Evolutionary conservation across 495 filamentous ascomycete species (phyloP), one percentile per base, ranked within the genome.

Genomic region (Evansstolkia leycettana): DNA sequence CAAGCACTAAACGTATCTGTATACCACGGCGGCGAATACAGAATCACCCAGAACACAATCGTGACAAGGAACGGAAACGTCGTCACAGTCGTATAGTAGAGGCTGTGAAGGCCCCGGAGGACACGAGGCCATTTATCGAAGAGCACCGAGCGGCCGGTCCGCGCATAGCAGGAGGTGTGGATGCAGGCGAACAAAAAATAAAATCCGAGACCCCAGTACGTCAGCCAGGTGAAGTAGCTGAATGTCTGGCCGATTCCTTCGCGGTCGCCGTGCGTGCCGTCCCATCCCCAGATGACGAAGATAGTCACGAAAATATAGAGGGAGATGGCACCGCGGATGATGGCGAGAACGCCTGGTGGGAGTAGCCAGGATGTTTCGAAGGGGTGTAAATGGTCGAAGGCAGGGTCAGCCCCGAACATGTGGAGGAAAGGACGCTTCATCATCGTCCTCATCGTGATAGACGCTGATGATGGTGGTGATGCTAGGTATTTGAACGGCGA

Each of bases 141-240:
- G 3, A 80, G 63, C 2, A 80, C 55, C 5, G 55, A 55, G 29
- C 67, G 64, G 2, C 73, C 73, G 9, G 54, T 62, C 16, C 61
- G 56, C 14, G 70, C 70, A 58, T 86, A 88, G 31, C 58, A 62
- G 33, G 75, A 60, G 0, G 79, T 83, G 60, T 92, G 84, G 14
- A 73, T 31, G 3, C 73, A 60, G 0, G 74, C 58, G 37, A 76
- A 57, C 12, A 73, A 60, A 53, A 78, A 78, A 64, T 90, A 92
- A 61, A 88, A 89, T 13, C 66, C 77, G 14, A 87, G 46, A 0
- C 82, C 80, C 81, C 82, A 89, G 64, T 81, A 88, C 3, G 77
- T 80, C 33, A 82, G 54, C 50, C 71, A 69, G 28, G 84, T 92
- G 64, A 92, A 92, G 69, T 71, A 92, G 43, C 73, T 79, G 67